phyloP scores from a whole-genome alignment of 2,329 filamentous ascomycete genomes.

The Sclerotinia trifoliorum region DNA sequence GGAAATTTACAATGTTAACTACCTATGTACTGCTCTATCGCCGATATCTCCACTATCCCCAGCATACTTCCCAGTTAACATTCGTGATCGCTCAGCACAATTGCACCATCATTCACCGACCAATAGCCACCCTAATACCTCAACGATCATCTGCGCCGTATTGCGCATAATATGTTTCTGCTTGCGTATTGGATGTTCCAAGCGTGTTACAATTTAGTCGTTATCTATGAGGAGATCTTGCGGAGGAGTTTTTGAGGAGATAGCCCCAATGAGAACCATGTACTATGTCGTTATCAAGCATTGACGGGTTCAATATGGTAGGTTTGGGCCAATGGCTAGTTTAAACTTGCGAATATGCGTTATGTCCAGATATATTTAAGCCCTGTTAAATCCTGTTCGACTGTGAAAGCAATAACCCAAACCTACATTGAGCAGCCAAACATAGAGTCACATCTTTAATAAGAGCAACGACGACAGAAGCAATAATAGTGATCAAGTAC shows the following conservation, averaged over 20 bases:
- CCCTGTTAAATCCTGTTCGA: neutral
- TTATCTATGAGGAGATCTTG: constrained; percentile 1
- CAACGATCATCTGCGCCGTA: neutral
- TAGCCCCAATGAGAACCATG: constrained; percentile 17
- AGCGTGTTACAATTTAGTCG: neutral
- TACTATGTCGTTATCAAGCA: constrained; percentile 17
- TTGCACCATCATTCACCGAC: constrained; percentile 21
- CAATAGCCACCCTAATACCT: constrained; percentile 12
- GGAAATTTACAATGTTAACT: neutral
- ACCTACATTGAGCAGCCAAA: neutral
- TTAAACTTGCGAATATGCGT: neutral
- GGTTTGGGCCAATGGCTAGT: constrained; percentile 4
- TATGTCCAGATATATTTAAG: constrained; percentile 12
- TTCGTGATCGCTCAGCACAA: constrained; percentile 20
- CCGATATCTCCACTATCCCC: constrained; percentile 8
- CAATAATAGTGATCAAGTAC: neutral
- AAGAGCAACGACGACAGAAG: no score
- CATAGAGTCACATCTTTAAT: neutral
- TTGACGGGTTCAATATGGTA: constrained; percentile 9
- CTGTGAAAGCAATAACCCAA: neutral
- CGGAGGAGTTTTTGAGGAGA: neutral
- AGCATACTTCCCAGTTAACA: neutral
- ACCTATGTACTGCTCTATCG: neutral
- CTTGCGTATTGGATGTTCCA: constrained; percentile 4
- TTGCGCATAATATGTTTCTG: constrained; percentile 8